Evolutionary conservation across 1,139 yeast genomes (phyloP).

Genomic region (Pichia sp.): DNA sequence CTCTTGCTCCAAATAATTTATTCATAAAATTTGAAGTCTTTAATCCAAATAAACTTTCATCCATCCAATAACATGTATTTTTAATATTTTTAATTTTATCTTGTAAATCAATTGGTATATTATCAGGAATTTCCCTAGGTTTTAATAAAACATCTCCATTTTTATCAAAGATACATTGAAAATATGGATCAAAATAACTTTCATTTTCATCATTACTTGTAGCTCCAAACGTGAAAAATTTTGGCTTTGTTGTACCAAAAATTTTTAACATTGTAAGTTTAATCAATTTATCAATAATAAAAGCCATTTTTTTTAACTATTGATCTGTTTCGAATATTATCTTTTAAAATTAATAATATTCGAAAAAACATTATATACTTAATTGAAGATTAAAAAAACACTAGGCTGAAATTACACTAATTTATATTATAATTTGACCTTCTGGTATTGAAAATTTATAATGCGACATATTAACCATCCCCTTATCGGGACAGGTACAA

Average conservation of each 20-base stretch:
- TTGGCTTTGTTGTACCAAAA: conserved; percentile 10
- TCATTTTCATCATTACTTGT: not conserved
- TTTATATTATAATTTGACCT: too few relatives aligned
- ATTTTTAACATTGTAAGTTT: conserved; percentile 6
- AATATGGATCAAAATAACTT: conserved; percentile 12
- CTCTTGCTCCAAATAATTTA: conserved; percentile 7
- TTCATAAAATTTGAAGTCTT: conserved; percentile 13
- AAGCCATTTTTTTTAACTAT: not conserved
- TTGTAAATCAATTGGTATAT: conserved; percentile 1
- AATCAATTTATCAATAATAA: conserved; percentile 4
- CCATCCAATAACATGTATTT: conserved; percentile 58
- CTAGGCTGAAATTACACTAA: too few relatives aligned
- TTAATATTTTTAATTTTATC: conserved; percentile 23
- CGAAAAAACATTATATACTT: too few relatives aligned
- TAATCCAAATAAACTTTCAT: conserved; percentile 57
- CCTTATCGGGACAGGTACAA: not conserved
- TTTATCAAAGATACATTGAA: conserved; percentile 1
- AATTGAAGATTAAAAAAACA: too few relatives aligned
- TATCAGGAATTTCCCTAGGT: conserved; percentile 5
- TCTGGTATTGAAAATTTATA: too few relatives aligned
- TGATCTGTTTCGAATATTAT: too few relatives aligned
- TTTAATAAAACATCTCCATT: conserved; percentile 1
- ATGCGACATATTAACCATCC: too few relatives aligned
- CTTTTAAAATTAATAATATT: too few relatives aligned
- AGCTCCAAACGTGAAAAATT: not conserved